phyloP scores from a whole-genome alignment of 1,284 basidiomycete species.

The Ustanciosporium gigantosporum region DNA sequence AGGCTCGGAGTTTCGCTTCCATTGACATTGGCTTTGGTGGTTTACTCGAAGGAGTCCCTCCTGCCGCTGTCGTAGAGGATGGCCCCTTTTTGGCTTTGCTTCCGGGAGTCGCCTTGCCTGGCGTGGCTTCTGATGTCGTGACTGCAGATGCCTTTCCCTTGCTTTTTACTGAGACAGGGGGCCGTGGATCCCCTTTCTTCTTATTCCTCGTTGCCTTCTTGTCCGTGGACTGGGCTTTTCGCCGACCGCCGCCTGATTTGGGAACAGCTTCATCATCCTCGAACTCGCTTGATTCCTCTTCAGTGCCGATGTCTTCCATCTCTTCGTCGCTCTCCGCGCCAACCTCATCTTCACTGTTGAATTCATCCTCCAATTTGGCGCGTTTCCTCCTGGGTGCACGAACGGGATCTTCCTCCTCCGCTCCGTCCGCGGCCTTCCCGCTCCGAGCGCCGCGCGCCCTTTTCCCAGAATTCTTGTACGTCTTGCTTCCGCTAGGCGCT shows the following conservation, averaged over 20 bases:
- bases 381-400: neutral
- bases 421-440: neutral
- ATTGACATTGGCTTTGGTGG: constrained; percentile 22
- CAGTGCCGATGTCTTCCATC: neutral
- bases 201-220: too few relatives aligned
- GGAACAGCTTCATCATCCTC: neutral
- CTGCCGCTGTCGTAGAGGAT: neutral
- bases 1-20: constrained; percentile 27
- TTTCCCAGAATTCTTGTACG: too few relatives aligned
- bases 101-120: too few relatives aligned
- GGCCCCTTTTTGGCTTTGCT: neutral
- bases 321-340: neutral
- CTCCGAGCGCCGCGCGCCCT: too few relatives aligned
- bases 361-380: neutral
- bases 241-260: neutral
- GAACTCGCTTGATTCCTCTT: neutral
- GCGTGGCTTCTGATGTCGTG: too few relatives aligned
- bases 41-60: neutral
- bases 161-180: too few relatives aligned
- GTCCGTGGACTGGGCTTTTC: neutral
- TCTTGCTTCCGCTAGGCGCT: too few relatives aligned
- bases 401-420: neutral
- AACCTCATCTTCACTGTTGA: neutral
- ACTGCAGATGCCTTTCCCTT: neutral
- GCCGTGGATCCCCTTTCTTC: too few relatives aligned